Evolutionary conservation across 164 flowering plant species (phyloP), one percentile per base, ranked within the genome.

Genomic region (Nelumbo lutea): DNA sequence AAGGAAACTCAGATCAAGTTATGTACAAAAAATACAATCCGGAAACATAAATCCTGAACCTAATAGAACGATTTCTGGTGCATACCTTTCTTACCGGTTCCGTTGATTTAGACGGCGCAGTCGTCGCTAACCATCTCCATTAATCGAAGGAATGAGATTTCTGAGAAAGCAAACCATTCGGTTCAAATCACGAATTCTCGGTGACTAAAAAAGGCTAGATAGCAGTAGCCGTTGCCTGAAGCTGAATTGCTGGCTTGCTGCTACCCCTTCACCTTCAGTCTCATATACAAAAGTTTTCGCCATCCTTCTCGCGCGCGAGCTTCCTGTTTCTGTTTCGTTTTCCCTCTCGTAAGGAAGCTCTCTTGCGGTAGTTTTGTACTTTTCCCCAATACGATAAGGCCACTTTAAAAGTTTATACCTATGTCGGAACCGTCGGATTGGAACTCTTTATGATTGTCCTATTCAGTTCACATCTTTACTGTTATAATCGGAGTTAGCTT

Each of bases 111-210:
- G 51, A 96, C 84, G 3, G 42, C 64, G 65, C 97, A 87, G 64
- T 87, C 97, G 57, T 93, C 99, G 76, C 77, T 80, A 59, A 93
- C 62, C 56, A 67, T 82, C 72, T 93, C 97, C 10, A 91, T 50
- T 74, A 93, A 76, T 27, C 88, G 87, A 60, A 96, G 88, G 44
- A 96, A 73, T 9, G 90, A 82, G 59, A 88, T 66, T 79, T 96
- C 75, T 96, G 86, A 9, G 85, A 82, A 4, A 84, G 94, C 66
- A 96, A 89, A 39, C 98, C 99, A 0, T 95, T 92, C 76, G 27
- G 27, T 27, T 27, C 27, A 27, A 27, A 27, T 27, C 72, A 75
- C 2, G 89, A 78, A 14, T 85, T 84, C 43, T 96, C 88, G 44
- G 85, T 91, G 6, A 85, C 69, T 3, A 92, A 83, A 0, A 0